Base-by-base conservation (phyloP, 768 basidiomycete genomes). In the Leccinellum rugosiceps region DNA sequence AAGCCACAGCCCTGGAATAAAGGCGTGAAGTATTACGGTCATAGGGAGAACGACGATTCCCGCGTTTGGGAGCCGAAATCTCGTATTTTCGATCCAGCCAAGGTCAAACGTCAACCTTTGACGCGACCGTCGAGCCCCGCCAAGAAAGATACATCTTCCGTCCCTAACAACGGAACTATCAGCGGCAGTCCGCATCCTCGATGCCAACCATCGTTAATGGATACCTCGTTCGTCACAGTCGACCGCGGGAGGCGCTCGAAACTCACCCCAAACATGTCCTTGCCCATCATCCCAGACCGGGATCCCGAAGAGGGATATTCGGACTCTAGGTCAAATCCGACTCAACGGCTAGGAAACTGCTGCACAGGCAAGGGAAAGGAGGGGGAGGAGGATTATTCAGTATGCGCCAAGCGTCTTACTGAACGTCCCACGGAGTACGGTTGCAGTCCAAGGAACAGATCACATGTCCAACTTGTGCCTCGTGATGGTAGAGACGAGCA, bases 51-150 rank as follows among this genome's bases (percentile, higher is more conserved):
- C 4, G 50, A 60, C 35, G 71, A 71, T 52, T 35, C 71, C 49
- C 70, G 70, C 9, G 14, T 71, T 17, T 73, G 71, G 70, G 52
- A 59, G 41, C 70, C 71, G 6, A 52, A 53, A 46, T 30, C 62
- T 21, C 71, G 62, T 9, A 14, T 53, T 30, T 73, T 69, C 44
- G 58, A 73, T 51, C 65, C 69, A 14, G 59, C 56, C 56, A 69
- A 64, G 47, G 52, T 73, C 45, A 71, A 71, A 48, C 44, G 56
- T 41, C 50, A 61, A 52, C 61, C 67, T 41, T 30, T 34, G 50
- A 65, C 65, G 28, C 63, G 67, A 35, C 55, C 69, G 13, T 50
- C 69, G n/a, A 69, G 67, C 45, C 67, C 67, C 17, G 38, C 13
- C 3, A 71, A 69, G 46, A 28, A 11, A 13, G 8, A 19, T 19